Evolutionary conservation across 2,329 filamentous ascomycete species (phyloP), one percentile per base, ranked within the genome.

Genomic region (Cadophora luteo-olivacea): DNA sequence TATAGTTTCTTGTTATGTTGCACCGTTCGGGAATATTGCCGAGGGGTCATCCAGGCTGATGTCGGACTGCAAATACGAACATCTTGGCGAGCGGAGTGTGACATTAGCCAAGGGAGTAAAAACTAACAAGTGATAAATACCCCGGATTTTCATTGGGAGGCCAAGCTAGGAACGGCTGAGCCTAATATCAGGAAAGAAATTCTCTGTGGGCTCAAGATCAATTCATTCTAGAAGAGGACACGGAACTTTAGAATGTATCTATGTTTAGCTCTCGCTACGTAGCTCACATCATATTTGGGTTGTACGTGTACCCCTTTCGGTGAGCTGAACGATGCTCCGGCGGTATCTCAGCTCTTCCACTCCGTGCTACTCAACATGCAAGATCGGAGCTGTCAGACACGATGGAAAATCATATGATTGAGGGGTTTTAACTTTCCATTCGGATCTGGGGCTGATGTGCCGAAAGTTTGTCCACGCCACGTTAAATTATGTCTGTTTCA

Each of bases 111-210:
- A 61, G 48, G 22, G 14, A 58, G 48, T 41, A 16, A 45, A 16
- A 54, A 41, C 11, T 24, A 64, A 29, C 22, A 41, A 64, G 32
- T 64, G 32, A 52, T 64, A 4, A 36, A 16, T 61, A 61, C 57
- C 55, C 57, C 45, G 29, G 57, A 61, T 45, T 54, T 41, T 61
- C 16, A 62, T 55, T 66, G 55, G 64, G 24, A 60, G 16, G 64
- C 57, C 64, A 66, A 66, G 64, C 45, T 49, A 61, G 24, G 36
- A 32, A 61, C 57, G 64, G 64, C 64, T 66, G 64, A 66, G 57
- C 45, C 60, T 61, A 54, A 66, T 54, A 49, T 14, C 16, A 55
- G n/a, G 32, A 16, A n/a, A 32, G 19, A 45, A 38, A 55, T 14
- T 54, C 19, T 54, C 49, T 36, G 49, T 45, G 29, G 19, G 32